Conservation (phyloP, 2,329 filamentous ascomycete species). For the Fusarium austroafricanum region DNA sequence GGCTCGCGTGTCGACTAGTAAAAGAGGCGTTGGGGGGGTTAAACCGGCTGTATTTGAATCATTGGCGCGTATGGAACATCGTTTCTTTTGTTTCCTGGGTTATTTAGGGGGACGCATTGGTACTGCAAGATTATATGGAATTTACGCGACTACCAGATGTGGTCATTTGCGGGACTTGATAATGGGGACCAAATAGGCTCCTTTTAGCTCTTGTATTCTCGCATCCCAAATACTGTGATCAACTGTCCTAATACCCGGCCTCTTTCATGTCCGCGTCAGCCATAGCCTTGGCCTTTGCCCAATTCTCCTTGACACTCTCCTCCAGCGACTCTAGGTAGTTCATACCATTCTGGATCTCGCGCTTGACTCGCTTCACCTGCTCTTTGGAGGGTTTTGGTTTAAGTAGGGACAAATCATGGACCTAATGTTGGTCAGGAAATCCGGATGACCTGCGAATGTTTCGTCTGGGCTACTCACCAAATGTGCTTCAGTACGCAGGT, state of each 20-base stretch:
- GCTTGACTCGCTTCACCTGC: background rate
- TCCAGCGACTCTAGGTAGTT: background rate
- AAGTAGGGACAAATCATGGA: background rate
- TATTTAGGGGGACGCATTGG: background rate
- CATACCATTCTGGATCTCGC: background rate
- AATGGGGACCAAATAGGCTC: background rate
- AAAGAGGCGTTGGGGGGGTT: background rate
- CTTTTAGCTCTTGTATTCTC: background rate
- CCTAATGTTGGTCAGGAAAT: background rate
- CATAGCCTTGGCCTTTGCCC: background rate
- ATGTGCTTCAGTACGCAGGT: background rate
- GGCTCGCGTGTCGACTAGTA: conserved; percentile 40
- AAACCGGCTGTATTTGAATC: background rate
- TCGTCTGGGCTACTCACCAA: background rate
- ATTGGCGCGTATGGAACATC: background rate
- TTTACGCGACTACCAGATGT: background rate
- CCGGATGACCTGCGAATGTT: background rate
- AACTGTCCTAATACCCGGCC: background rate
- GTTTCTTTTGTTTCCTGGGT: conserved; percentile 22
- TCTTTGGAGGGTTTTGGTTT: background rate
- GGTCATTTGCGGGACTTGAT: background rate
- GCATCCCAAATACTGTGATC: background rate
- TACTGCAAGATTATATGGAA: conserved; percentile 4
- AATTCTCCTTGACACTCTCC: background rate
- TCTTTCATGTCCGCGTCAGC: background rate